Conservation (phyloP, 176 grass and related monocot genomes). For the Bonia amplexicaulis region DNA sequence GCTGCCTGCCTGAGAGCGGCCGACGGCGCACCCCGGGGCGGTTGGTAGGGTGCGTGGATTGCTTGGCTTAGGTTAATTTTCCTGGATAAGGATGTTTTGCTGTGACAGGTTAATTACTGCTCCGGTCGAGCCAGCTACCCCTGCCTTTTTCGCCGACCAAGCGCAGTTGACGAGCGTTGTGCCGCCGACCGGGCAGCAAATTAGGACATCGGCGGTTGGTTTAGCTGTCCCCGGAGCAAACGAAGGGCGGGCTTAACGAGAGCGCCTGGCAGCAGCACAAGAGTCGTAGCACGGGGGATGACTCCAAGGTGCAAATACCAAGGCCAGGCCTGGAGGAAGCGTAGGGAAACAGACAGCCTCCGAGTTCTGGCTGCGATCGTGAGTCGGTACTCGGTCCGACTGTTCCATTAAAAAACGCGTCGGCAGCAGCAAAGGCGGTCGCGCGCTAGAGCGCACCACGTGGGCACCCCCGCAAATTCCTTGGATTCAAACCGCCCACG, state of each 20-base stretch:
- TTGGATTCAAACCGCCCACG: not conserved
- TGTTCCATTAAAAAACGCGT: not conserved
- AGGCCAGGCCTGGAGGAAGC: not conserved
- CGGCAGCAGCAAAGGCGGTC: too few species aligned
- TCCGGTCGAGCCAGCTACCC: not conserved
- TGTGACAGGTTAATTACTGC: not conserved
- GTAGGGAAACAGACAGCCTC: not conserved
- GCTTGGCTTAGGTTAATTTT: not conserved
- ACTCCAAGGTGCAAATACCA: conserved; percentile 30
- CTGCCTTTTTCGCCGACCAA: not conserved
- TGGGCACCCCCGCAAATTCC: conserved; percentile 29
- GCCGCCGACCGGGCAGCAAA: not conserved
- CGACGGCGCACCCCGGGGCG: not conserved
- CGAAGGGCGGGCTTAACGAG: not conserved
- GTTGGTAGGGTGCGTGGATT: not conserved
- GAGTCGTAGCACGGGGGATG: not conserved
- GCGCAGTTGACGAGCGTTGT: conserved; percentile 10
- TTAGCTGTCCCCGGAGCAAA: conserved; percentile 2
- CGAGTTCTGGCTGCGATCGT: not conserved
- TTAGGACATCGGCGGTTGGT: not conserved
- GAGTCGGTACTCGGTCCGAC: conserved; percentile 1
- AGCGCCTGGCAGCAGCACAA: not conserved
- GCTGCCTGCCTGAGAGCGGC: not conserved
- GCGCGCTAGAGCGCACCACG: conserved; percentile 36
- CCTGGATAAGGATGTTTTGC: not conserved